Evolutionary conservation across 768 basidiomycete species (phyloP).

Genomic region (Panellus pusillus): DNA sequence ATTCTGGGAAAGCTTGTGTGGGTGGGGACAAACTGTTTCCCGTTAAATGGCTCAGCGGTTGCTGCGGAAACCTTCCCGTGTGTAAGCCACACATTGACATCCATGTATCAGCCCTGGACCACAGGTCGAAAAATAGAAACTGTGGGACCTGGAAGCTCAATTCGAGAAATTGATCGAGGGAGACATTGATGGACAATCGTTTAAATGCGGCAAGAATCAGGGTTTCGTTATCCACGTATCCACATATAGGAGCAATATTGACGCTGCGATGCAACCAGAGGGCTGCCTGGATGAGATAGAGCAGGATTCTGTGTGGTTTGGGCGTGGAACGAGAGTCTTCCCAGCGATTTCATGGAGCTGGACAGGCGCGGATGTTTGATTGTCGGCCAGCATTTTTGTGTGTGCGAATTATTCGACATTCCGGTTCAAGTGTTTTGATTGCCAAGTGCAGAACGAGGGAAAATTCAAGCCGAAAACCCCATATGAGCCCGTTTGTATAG

Average conservation of each 20-base stretch:
- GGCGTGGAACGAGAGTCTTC: no score
- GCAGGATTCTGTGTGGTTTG: no score
- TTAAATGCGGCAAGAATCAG: neutral
- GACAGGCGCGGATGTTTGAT: slow-evolving; percentile 4
- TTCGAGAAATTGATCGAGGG: slow-evolving; percentile 6
- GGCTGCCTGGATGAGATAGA: neutral
- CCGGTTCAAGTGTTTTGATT: slow-evolving; percentile 1
- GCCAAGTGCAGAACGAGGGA: neutral
- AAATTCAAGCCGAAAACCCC: slow-evolving; percentile 5
- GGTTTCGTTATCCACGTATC: neutral
- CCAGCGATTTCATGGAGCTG: no score
- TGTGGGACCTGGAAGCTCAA: neutral
- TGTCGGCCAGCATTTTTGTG: neutral
- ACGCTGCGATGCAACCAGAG: neutral
- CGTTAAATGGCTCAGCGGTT: slow-evolving; percentile 9
- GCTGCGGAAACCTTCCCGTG: slow-evolving; percentile 18
- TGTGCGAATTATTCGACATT: slow-evolving; percentile 1
- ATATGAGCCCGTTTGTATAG: neutral
- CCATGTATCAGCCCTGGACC: slow-evolving; percentile 5
- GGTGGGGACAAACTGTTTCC: neutral
- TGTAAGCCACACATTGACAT: neutral
- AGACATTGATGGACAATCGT: neutral
- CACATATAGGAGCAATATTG: neutral
- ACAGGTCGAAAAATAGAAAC: neutral
- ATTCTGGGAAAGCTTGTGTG: slow-evolving; percentile 17